A percentile compares a stretch with the other conserved stretches of the same genome.
Evolutionary conservation across 169 alveolate species (phyloP).

Genomic region (Theileria orientalis): DNA sequence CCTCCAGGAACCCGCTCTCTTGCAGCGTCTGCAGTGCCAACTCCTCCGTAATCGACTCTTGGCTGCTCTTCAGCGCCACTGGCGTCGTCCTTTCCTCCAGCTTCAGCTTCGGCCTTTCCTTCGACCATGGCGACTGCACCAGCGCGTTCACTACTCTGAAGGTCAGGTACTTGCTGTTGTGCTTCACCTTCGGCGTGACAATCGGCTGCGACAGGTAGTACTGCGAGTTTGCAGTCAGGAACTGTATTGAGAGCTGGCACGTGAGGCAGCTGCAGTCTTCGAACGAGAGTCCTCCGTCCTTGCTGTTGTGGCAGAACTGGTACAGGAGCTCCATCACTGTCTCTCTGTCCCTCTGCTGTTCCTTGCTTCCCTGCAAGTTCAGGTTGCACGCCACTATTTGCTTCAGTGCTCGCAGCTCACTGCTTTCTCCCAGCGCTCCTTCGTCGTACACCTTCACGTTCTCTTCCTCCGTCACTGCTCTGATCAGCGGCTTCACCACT

Average conservation of each 20-base stretch:
- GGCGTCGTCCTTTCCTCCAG: neutral
- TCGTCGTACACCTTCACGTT: slow-evolving; percentile 4
- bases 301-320: neutral
- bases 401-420: neutral
- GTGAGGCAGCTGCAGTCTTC: slow-evolving; percentile 4
- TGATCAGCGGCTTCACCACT: slow-evolving; percentile 7
- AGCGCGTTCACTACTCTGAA: neutral
- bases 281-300: neutral
- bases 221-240: slow-evolving; percentile 2
- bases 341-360: neutral
- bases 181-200: neutral
- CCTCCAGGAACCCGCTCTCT: neutral
- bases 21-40: neutral
- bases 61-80: neutral
- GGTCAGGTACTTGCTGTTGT: neutral
- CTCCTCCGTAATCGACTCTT: neutral
- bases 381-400: slow-evolving; percentile 3
- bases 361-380: neutral
- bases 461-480: neutral
- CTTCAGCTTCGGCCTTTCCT: neutral
- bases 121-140: neutral
- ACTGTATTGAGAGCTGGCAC: slow-evolving; percentile 6
- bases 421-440: neutral
- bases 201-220: neutral
- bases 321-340: neutral